Evolutionary conservation across 768 basidiomycete species (phyloP), one percentile per base, ranked within the genome.

Genomic region (Amanita rimosa): DNA sequence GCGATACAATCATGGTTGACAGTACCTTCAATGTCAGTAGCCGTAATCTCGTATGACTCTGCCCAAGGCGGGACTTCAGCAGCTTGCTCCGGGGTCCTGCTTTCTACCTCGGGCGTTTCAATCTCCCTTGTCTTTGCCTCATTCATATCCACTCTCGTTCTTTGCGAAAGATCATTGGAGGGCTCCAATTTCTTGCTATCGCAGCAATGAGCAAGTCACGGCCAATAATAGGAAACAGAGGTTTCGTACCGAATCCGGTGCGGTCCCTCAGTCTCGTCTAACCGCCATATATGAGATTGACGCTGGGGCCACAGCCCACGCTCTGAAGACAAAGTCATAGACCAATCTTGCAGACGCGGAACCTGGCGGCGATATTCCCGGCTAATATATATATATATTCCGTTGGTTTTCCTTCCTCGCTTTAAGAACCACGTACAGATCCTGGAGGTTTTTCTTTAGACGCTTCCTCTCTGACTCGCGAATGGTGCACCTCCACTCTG

Each of bases 201-300:
- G 21, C 26, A 22, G 51, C 5, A 49, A n/a, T 17, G 6, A 42
- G 19, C 4, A 9, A 17, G 48, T 33, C 4, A 14, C 9, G 2
- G 1, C 17, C 14, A 16, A 5, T 9, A 36, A 5, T 33, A 3
- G 26, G 19, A 11, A 24, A 46, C 46, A 13, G 46, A 33, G 17
- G n/a, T 44, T n/a, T 52, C 56, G 14, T 56, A 90, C 91, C 92
- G 71, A 46, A 88, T 85, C 41, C 92, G 78, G 56, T 87, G 75
- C 1, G 91, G 92, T 1, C 92, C 93, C 58, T 96, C 93, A 1
- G 91, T 93, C 57, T 94, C 92, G 53, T 95, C 93, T 39, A 95
- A 64, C 27, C 83, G 69, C 93, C 93, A 95, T 9, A 74, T 55
- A 19, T 67, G 65, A 2, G 58, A 65, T 35, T 68, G 69, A 13